A percentile compares a stretch with the other conserved stretches of the same genome.
Evolutionary conservation across 208 protist species (phyloP).

Genomic region (Entamoeba histolytica): DNA sequence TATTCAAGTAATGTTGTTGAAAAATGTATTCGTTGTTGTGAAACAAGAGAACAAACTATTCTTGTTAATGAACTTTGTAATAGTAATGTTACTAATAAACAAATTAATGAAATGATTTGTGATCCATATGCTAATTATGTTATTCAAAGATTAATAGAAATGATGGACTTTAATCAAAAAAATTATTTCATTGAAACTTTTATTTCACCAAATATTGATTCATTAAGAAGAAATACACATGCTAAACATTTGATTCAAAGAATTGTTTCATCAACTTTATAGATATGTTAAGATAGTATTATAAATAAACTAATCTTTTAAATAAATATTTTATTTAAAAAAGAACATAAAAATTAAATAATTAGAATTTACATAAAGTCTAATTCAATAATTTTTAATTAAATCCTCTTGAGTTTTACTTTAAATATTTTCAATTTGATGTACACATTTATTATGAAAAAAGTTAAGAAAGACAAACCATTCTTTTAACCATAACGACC

Average conservation of each 20-base stretch:
- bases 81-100: not conserved
- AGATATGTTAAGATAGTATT: no score
- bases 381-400: no score
- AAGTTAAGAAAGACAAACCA: not conserved
- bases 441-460: not conserved
- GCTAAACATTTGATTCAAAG: not conserved
- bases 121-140: not conserved
- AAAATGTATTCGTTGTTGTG: not conserved
- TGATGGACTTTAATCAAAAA: not conserved
- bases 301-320: no score
- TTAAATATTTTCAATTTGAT: no score
- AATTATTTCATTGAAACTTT: not conserved
- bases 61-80: not conserved
- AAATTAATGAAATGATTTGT: not conserved
- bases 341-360: no score
- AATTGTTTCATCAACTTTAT: no score
- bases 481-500: not conserved
- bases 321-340: no score
- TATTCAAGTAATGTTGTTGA: constrained; percentile 3
- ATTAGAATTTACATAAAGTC: no score
- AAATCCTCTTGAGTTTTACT: no score
- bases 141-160: not conserved
- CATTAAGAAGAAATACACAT: not conserved
- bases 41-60: not conserved
- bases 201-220: not conserved